phyloP scores from a whole-genome alignment of 2,329 filamentous ascomycete species.

The Lizonia empirigonia region DNA sequence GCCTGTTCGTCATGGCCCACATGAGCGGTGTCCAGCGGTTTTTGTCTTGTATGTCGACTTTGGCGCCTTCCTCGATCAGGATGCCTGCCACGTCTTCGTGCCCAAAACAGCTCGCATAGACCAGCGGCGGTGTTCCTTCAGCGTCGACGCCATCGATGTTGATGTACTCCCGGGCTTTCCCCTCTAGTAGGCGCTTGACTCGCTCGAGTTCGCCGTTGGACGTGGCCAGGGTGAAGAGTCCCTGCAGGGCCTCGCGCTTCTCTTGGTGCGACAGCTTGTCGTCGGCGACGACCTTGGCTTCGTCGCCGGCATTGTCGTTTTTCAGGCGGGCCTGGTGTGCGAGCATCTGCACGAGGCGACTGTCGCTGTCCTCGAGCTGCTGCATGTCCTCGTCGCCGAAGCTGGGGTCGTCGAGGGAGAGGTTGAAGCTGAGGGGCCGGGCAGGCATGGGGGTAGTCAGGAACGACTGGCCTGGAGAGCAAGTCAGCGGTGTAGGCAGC shows the following conservation, averaged over 20 bases:
- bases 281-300: slow-evolving; percentile 77
- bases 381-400: slow-evolving; percentile 70
- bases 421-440: slow-evolving; percentile 83
- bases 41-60: slow-evolving; percentile 90
- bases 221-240: slow-evolving; percentile 89
- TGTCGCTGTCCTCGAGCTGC: slow-evolving; percentile 75
- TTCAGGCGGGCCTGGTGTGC: slow-evolving; percentile 89
- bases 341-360: slow-evolving; percentile 91
- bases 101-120: slow-evolving; percentile 98
- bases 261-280: slow-evolving; percentile 74
- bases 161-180: slow-evolving; percentile 74
- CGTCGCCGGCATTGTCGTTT: slow-evolving; percentile 70
- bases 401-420: slow-evolving; percentile 78
- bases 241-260: slow-evolving; percentile 83
- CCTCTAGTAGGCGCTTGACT: slow-evolving; percentile 75
- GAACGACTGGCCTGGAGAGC: slow-evolving; percentile 80
- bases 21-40: slow-evolving; percentile 98
- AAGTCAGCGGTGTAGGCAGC: not conserved
- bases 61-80: slow-evolving; percentile 81
- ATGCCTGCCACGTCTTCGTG: slow-evolving; percentile 87
- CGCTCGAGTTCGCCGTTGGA: slow-evolving; percentile 92
- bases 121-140: slow-evolving; percentile 93
- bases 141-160: slow-evolving; percentile 89
- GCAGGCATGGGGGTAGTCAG: slow-evolving; percentile 83
- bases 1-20: slow-evolving; percentile 99